Base-by-base conservation (phyloP, 1,284 basidiomycete genomes). In the Caloboletus inedulis region DNA sequence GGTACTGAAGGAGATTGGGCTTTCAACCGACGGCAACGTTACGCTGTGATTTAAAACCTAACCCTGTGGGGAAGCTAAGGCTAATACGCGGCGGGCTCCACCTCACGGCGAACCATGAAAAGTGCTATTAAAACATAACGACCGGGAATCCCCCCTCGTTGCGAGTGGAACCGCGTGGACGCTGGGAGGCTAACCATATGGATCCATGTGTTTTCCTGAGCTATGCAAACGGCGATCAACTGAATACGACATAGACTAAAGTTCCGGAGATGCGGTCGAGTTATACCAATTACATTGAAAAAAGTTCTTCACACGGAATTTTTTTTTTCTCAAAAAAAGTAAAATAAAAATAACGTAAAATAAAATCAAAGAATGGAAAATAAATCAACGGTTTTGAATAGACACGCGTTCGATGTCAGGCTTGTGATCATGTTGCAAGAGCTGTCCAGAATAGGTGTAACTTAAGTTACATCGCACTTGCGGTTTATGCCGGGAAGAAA, bases 201-300 rank as follows among this genome's bases (percentile, higher is more conserved):
- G 43, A 56, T 57, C 41, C 56, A 59, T 69, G 60, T 68, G 56
- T 69, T 57, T 65, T 67, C 58, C 60, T 60, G 55, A 57, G 57
- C 60, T 46, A 57, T 62, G 60, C 63, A 55, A 58, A 69, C 66
- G 66, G 66, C 63, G 66, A 68, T 68, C 69, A 71, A 69, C 53
- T 54, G 55, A 63, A 62, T 67, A 67, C 67, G 66, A 68, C 64
- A 64, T 68, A 46, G 41, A 48, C 48, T 48, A 54, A 58, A 60
- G 63, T 64, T 67, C 66, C 65, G 54, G 51, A 64, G 57, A 67
- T 59, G 54, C 41, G 54, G 48, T 55, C 41, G 34, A 48, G 23
- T 36, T 52, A 59, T 59, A 35, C 41, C 45, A 39, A 46, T 46
- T 41, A 45, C 43, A 51, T 50, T 51, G 45, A 53, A 57, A 55